A percentile compares a stretch with the other conserved stretches of the same genome.
These are phyloP conservation scores for Penicillium decumbens DNA, from an alignment of 2,329 filamentous ascomycete genomes.

Conservation along the genomic window DNA sequence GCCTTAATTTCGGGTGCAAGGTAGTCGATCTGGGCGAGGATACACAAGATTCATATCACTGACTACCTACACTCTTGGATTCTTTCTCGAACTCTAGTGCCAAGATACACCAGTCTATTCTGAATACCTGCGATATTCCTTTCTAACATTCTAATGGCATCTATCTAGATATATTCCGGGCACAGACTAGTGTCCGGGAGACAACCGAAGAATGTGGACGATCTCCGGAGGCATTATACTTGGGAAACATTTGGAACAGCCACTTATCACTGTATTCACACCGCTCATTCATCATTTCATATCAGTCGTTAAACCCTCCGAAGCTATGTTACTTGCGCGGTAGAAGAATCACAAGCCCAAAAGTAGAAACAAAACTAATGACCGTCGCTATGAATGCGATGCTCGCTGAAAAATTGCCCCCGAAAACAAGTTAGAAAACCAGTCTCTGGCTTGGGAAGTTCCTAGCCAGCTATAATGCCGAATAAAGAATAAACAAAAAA, in stretches of 20 bases:
- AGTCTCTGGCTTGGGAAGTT: not conserved
- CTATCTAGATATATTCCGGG: too few relatives aligned
- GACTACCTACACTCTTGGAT: too few relatives aligned
- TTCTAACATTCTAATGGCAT: too few relatives aligned
- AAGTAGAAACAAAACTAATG: constrained; percentile 3
- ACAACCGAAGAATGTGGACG: too few relatives aligned
- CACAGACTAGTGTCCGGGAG: too few relatives aligned
- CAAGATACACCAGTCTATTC: too few relatives aligned
- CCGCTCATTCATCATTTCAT: constrained; percentile 1
- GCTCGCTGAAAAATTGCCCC: constrained; percentile 5
- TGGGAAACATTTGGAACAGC: not conserved
- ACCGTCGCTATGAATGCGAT: constrained; percentile 15
- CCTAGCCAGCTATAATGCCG: not conserved
- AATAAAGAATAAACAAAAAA: not conserved
- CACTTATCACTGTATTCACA: not conserved
- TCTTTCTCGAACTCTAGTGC: too few relatives aligned
- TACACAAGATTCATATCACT: too few relatives aligned
- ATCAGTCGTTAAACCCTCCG: constrained; percentile 4
- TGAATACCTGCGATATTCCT: too few relatives aligned
- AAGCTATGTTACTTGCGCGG: constrained; percentile 4
- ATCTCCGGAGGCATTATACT: too few relatives aligned
- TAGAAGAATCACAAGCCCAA: not conserved
- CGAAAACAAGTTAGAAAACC: constrained; percentile 1
- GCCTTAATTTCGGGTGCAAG: too few relatives aligned
- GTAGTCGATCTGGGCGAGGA: too few relatives aligned